Evolutionary conservation across 2,329 filamentous ascomycete genomes (phyloP).

Genomic region (Xylaria sp.): DNA sequence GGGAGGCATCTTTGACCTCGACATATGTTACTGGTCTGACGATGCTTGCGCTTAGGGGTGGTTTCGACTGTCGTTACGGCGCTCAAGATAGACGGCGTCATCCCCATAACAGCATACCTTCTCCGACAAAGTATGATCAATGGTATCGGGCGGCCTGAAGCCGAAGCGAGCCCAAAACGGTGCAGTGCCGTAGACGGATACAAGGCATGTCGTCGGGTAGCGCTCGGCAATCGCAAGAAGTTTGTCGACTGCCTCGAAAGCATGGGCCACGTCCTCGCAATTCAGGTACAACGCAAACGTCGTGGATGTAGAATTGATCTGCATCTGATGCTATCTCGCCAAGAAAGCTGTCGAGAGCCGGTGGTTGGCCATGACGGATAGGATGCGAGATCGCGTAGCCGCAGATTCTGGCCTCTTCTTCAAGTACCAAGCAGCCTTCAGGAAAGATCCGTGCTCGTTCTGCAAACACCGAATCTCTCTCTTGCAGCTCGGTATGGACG

Average conservation of each 20-base stretch:
- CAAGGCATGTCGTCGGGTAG: conserved; percentile 47
- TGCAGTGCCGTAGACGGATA: conserved; percentile 52
- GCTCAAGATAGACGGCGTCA: conserved; percentile 47
- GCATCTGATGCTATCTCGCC: conserved; percentile 45
- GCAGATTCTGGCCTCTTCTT: conserved; percentile 40
- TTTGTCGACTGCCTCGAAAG: conserved; percentile 41
- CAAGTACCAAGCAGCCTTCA: conserved; percentile 49
- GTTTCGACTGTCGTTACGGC: conserved; percentile 2
- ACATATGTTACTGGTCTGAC: neutral
- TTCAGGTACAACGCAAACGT: conserved; percentile 48
- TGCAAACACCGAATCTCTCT: conserved; percentile 46
- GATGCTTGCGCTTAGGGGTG: neutral
- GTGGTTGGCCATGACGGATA: conserved; percentile 47
- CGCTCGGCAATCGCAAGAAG: conserved; percentile 42
- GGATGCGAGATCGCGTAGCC: conserved; percentile 54
- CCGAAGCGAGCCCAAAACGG: conserved; percentile 51
- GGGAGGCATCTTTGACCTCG: neutral
- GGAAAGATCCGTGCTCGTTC: conserved; percentile 52
- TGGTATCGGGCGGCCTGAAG: conserved; percentile 40
- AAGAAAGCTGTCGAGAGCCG: conserved; percentile 48
- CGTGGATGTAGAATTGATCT: conserved; percentile 54
- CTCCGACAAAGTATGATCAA: conserved; percentile 41
- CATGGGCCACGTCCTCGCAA: conserved; percentile 46
- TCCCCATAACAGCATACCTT: conserved; percentile 51
- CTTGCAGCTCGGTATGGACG: conserved; percentile 49